Evolutionary conservation across 495 filamentous ascomycete genomes (phyloP).

Genomic region (Neurospora sp.): DNA sequence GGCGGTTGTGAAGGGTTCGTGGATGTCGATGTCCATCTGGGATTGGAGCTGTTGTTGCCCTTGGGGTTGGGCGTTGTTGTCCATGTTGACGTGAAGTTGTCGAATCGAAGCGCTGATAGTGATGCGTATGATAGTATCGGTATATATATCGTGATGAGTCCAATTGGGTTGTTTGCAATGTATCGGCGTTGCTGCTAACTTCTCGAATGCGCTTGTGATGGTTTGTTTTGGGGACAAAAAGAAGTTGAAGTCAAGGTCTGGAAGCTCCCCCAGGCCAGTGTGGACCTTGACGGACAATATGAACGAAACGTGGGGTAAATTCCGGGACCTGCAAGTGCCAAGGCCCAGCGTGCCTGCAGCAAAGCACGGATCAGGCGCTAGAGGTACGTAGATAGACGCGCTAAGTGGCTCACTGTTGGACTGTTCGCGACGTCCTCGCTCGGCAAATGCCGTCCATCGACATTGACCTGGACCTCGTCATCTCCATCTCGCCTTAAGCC

Average conservation of each 20-base stretch:
- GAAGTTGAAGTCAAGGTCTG: not conserved
- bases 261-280: not conserved
- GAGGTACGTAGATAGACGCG: not conserved
- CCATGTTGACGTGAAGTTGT: slow-evolving; percentile 1
- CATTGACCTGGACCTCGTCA: not conserved
- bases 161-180: not conserved
- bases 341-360: not conserved
- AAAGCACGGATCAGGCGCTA: not conserved
- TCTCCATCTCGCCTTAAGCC: not conserved
- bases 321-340: not conserved
- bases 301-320: not conserved
- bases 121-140: not conserved
- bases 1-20: slow-evolving; percentile 45
- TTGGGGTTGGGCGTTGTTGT: slow-evolving; percentile 1
- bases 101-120: not conserved
- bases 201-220: not conserved
- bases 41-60: not conserved
- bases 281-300: not conserved
- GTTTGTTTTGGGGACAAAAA: not conserved
- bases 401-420: not conserved
- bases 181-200: not conserved
- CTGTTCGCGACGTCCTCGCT: not conserved
- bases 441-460: not conserved
- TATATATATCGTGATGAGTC: not conserved
- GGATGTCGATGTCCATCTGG: slow-evolving; percentile 11